Base-by-base conservation (phyloP, 192 early-diverging fungal species). In the Coemansia sp. region DNA sequence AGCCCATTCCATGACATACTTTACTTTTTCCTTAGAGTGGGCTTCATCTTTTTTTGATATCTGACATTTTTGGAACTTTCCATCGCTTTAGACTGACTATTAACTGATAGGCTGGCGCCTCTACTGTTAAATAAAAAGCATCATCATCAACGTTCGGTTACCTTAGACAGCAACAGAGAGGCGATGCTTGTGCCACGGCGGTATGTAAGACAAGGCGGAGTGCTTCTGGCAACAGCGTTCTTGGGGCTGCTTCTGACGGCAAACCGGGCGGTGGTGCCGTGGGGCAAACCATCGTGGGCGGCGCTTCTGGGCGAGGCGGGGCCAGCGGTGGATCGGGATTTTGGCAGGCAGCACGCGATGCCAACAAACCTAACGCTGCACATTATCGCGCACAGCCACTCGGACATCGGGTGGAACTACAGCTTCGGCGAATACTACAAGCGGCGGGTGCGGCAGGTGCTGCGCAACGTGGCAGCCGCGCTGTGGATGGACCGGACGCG, bases 371-470 rank as follows among this genome's bases (percentile, higher is more conserved):
- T 82, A 16, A 82, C 79, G 7, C 44, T 82, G 24, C 79, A 82
- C 33, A 36, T 82, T 34, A 33, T 82, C 26, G 53, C 79, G n/a
- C 79, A 82, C 68, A 77, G 74, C 44, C 79, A 82, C 62, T 71
- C 71, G 24, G 79, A 82, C 48, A 58, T 74, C n/a, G 79, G 79
- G 34, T 82, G 79, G 79, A 82, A 82, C 74, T 71, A 73, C 24
- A 82, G 75, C 26, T 64, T 82, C 26, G 60, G 64, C 21, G 68
- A 53, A 4, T 82, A 82, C 75, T 82, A 82, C 63, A 15, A 24
- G 34, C n/a, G 34, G 26, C 62, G 64, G 11, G 79, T 82, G 49
- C 79, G 44, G 21, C 2, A 51, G 4, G 79, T 82, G 11, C 48
- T 82, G 75, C 71, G 71, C 4, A 60, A 55, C 12, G 75, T 71